These are phyloP conservation scores for Aspergillus sp. DNA, from an alignment of 2,329 filamentous ascomycete genomes.

Conservation along the genomic window DNA sequence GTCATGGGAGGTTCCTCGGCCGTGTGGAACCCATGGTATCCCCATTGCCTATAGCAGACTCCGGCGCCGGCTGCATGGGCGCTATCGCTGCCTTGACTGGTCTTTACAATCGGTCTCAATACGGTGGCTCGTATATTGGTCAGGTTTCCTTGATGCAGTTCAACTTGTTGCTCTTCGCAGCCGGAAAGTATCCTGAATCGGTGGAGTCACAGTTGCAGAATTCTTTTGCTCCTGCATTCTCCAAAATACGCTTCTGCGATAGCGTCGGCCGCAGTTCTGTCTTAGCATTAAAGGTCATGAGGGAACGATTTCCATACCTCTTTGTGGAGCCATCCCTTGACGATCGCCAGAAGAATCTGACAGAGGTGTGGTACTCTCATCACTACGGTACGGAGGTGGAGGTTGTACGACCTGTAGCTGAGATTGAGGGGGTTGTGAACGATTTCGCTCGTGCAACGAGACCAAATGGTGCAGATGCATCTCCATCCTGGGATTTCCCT, in stretches of 20 bases:
- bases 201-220: neutral
- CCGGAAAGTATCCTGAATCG: neutral
- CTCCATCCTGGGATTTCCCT: too few species aligned
- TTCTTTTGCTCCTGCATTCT: neutral
- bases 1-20: neutral
- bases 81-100: constrained; percentile 4
- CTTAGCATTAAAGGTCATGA: neutral
- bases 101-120: neutral
- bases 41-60: constrained; percentile 6
- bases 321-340: neutral
- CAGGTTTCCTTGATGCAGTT: neutral
- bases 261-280: neutral
- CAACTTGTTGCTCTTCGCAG: neutral
- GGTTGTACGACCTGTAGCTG: constrained; percentile 13
- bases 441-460: constrained; percentile 13
- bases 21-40: neutral
- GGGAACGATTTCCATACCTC: neutral
- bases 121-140: neutral
- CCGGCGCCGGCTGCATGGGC: constrained; percentile 7
- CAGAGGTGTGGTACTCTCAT: neutral
- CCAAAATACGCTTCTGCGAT: neutral
- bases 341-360: neutral
- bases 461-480: constrained; percentile 13
- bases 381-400: constrained; percentile 11
- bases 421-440: constrained; percentile 16